phyloP scores from a whole-genome alignment of 192 early-diverging fungal genomes.

The Dissophora ornata region DNA sequence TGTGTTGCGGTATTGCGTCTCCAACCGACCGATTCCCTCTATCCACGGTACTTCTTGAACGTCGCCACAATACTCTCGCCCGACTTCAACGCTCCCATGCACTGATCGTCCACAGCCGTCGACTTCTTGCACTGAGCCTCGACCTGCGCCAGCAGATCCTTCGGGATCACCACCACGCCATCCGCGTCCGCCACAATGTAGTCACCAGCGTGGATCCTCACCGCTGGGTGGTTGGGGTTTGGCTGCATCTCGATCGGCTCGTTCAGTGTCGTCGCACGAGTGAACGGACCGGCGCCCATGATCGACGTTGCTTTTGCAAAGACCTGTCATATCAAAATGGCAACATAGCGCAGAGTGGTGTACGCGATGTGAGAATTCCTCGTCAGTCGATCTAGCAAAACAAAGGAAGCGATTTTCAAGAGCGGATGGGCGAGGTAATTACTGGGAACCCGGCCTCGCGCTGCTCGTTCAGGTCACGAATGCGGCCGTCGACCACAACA shows the following conservation, averaged over 20 bases:
- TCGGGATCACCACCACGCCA: slow-evolving; percentile 66
- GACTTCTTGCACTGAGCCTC: slow-evolving; percentile 59
- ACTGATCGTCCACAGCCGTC: slow-evolving; percentile 60
- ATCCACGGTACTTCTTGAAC: slow-evolving; percentile 62
- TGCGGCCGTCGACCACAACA: slow-evolving; percentile 64
- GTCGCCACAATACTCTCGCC: slow-evolving; percentile 61
- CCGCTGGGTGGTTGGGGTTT: slow-evolving; percentile 51
- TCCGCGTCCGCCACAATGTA: slow-evolving; percentile 67
- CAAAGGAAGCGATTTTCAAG: neutral
- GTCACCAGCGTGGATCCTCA: slow-evolving; percentile 63
- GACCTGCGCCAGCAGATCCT: slow-evolving; percentile 55
- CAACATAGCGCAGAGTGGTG: neutral
- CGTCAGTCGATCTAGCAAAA: too few species aligned
- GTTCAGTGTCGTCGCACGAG: slow-evolving; percentile 58
- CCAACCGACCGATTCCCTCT: neutral
- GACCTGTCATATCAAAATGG: slow-evolving; percentile 52
- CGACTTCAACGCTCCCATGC: slow-evolving; percentile 60
- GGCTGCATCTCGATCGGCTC: slow-evolving; percentile 59
- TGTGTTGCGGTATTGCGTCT: too few species aligned
- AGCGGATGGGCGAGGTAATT: slow-evolving; percentile 10
- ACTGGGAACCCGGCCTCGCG: slow-evolving; percentile 62
- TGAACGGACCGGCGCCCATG: slow-evolving; percentile 58
- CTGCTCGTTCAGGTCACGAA: slow-evolving; percentile 67
- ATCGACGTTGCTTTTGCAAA: slow-evolving; percentile 65
- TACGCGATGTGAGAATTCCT: too few species aligned